Base-by-base conservation (phyloP, 306 rosid species). In the Coriaria nepalensis region DNA sequence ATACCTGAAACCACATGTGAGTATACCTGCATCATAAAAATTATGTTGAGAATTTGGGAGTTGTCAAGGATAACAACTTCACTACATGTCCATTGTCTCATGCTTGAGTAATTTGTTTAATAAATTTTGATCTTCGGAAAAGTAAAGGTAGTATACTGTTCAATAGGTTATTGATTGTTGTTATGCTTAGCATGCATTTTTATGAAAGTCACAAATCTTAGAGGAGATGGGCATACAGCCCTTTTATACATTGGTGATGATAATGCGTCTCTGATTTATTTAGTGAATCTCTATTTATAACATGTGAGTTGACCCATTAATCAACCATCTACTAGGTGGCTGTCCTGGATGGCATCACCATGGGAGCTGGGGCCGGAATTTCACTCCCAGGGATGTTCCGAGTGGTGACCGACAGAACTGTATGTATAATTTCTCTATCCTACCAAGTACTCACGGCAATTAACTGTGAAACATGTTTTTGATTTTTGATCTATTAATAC, bases 301-400 rank as follows among this genome's bases (percentile, higher is more conserved):
- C 29, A 20, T 20, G 29, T 1, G 29, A 20, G 29, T 20, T 62
- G 50, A 52, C 59, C 29, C 51, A 68, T 59, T 62, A 38, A 52
- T 57, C 62, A 52, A 53, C 47, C 48, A 50, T 33, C 57, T 32
- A 57, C 56, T 53, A 85, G 98, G 93, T 92, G 52, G 92, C 98
- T 45, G 63, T 92, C 61, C 54, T 85, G 73, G 73, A 92, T 67
- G 98, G 98, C 49, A 64, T 80, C 69, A 78, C 82, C 37, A 82
- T 92, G 96, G 96, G 98, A 60, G 73, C 76, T 44, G 98, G 98
- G 51, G 87, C 87, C 56, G 96, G 98, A 58, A 92, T 92, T 73
- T 65, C 94, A 47, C 68, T 92, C 57, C 79, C 84, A 52, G 98
- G 94, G 67, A 79, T 85, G 98, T 82, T 79, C 49, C 72, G 74